Evolutionary conservation across 2,329 filamentous ascomycete species (phyloP).

Genomic region (Phyllosticta citribraziliensis): DNA sequence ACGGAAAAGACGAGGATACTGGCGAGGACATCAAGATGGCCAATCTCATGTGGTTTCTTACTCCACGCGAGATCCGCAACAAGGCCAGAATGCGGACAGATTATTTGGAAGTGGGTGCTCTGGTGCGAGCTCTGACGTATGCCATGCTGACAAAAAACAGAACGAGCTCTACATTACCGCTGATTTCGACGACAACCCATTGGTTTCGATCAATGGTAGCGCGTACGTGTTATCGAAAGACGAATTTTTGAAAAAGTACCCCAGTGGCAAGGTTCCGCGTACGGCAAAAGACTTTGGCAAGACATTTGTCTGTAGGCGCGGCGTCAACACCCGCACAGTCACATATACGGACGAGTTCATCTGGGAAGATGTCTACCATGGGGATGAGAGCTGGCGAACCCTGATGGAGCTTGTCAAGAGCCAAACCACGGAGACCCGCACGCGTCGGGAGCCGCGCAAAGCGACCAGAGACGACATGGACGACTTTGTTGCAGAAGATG

Average conservation of each 20-base stretch:
- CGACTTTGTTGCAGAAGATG: conserved; percentile 30
- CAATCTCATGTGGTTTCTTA: conserved; percentile 93
- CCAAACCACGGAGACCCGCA: conserved; percentile 63
- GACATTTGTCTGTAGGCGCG: conserved; percentile 79
- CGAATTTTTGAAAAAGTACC: conserved; percentile 59
- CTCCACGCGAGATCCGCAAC: conserved; percentile 78
- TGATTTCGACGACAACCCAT: conserved; percentile 75
- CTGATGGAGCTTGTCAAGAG: conserved; percentile 59
- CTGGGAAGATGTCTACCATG: conserved; percentile 77
- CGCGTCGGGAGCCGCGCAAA: conserved; percentile 28
- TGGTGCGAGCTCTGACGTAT: not conserved
- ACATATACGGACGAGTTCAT: conserved; percentile 86
- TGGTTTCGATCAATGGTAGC: conserved; percentile 84
- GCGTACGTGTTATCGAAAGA: conserved; percentile 68
- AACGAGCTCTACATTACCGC: conserved; percentile 90
- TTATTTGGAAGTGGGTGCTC: conserved; percentile 51
- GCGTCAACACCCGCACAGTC: conserved; percentile 78
- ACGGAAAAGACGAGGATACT: conserved; percentile 54
- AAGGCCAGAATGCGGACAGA: conserved; percentile 74
- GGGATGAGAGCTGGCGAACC: conserved; percentile 54
- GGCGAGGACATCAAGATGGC: conserved; percentile 58
- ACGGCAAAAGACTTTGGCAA: conserved; percentile 69
- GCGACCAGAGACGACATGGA: conserved; percentile 29
- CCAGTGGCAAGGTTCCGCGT: conserved; percentile 64
- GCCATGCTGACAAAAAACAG: conserved; percentile 29